phyloP scores from a whole-genome alignment of 441 rosid genomes.

The Syzygium malaccense region DNA sequence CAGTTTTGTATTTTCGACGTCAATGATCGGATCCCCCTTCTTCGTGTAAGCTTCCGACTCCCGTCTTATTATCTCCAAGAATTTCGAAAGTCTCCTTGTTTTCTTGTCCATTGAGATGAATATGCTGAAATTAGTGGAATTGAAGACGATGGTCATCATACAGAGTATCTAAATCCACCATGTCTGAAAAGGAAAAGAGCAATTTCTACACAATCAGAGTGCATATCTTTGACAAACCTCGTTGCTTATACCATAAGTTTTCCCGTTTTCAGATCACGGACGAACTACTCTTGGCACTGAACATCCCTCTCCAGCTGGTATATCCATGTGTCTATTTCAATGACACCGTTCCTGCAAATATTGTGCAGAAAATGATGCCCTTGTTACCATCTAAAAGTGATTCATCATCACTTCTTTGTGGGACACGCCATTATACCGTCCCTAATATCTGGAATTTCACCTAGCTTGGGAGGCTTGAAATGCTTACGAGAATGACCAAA shows the following conservation, averaged over 20 bases:
- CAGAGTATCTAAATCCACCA: not conserved
- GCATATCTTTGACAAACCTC: not conserved
- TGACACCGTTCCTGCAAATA: not conserved
- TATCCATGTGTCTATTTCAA: not conserved
- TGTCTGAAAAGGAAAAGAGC: not conserved
- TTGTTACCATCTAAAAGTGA: not conserved
- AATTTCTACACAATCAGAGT: not conserved
- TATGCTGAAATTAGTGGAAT: not conserved
- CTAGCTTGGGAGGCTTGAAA: not conserved
- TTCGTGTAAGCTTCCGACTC: not conserved
- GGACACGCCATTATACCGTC: not conserved
- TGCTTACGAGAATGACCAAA: not conserved
- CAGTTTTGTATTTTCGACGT: not conserved
- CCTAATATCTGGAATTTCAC: not conserved
- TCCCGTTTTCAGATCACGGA: not conserved
- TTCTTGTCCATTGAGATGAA: not conserved
- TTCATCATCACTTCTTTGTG: not conserved
- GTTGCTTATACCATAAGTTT: not conserved
- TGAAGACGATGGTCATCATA: not conserved
- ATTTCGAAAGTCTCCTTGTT: not conserved
- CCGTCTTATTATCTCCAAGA: not conserved
- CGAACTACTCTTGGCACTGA: not conserved
- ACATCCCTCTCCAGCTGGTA: not conserved
- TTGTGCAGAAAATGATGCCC: not conserved
- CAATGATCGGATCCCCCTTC: not conserved